Evolutionary conservation across 2,329 filamentous ascomycete species (phyloP), one percentile per base, ranked within the genome.

Genomic region (Trichoderma asperellum): DNA sequence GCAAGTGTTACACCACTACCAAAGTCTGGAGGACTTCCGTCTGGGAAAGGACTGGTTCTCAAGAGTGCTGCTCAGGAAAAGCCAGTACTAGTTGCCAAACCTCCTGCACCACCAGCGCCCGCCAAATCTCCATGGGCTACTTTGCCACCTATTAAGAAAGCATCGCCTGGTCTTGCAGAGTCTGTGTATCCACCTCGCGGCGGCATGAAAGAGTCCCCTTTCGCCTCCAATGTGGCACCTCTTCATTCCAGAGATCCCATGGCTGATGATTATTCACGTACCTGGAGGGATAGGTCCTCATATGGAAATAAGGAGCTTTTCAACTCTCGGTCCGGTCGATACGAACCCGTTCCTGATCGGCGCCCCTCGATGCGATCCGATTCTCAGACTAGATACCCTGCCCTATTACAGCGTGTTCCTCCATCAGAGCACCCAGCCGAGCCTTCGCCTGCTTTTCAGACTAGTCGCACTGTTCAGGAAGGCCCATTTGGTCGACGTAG

Each of bases 281-380:
- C 90, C 40, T 97, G 92, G 90, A 87, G 92, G 75, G 93, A 97
- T 71, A 87, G 89, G 5, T 84, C 85, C 43, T 77, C 83, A 0
- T 84, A 87, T 68, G 84, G 86, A 12, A 89, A 88, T 71, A 86
- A 92, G 68, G 94, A 98, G 78, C 84, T 98, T 0, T 98, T 90
- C 82, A 97, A 98, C 78, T 97, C 95, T n/a, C 92, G 96, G 68
- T 97, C 93, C 66, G 95, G 95, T 21, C 91, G 93, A 62, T 97
- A 97, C 74, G 95, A 98, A 77, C 94, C 94, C 18, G 95, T 94
- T 4, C 84, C 87, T 64, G 93, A 97, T 71, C 90, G 94, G 47
- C 89, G 93, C 72, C 88, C 55, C 21, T 89, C 91, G 35, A 82
- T 87, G 72, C 88, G 91, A 63, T 87, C 89, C 68, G 92, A 96